Conservation (phyloP, 2,329 filamentous ascomycete species). For the Phyllosticta citrichinensis region DNA sequence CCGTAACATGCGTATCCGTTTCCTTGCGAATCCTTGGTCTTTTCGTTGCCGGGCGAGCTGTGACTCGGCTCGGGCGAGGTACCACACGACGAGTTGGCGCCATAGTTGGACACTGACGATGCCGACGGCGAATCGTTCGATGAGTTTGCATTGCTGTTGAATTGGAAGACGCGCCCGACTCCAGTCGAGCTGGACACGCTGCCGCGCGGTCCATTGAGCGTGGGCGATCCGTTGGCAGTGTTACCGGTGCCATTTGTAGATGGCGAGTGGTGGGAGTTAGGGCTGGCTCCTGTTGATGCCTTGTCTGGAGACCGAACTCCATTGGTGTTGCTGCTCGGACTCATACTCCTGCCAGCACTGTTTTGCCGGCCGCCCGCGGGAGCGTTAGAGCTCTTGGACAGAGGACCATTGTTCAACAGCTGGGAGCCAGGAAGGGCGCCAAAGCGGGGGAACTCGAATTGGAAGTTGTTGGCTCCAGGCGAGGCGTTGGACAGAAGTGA, state of each 20-base stretch:
- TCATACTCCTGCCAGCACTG: constrained; percentile 25
- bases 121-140: constrained; percentile 42
- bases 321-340: constrained; percentile 22
- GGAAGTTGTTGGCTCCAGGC: constrained; percentile 61
- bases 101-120: constrained; percentile 42
- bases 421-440: constrained; percentile 56
- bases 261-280: constrained; percentile 11
- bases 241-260: constrained; percentile 16
- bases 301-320: constrained; percentile 6
- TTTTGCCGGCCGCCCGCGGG: constrained; percentile 22
- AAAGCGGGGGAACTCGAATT: constrained; percentile 94
- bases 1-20: constrained; percentile 37
- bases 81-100: constrained; percentile 51
- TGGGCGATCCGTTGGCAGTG: constrained; percentile 13
- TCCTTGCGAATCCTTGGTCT: constrained; percentile 46
- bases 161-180: constrained; percentile 39
- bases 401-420: constrained; percentile 40
- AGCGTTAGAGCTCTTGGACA: constrained; percentile 11
- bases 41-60: constrained; percentile 55
- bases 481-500: constrained; percentile 39
- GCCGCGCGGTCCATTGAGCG: constrained; percentile 6
- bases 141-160: constrained; percentile 36
- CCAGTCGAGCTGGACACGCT: constrained; percentile 32
- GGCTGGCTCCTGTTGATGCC: background rate
- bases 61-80: constrained; percentile 69